A percentile compares a stretch with the other conserved stretches of the same genome.
phyloP scores from a whole-genome alignment of 106 monocot genomes.

The Allium sativum region DNA sequence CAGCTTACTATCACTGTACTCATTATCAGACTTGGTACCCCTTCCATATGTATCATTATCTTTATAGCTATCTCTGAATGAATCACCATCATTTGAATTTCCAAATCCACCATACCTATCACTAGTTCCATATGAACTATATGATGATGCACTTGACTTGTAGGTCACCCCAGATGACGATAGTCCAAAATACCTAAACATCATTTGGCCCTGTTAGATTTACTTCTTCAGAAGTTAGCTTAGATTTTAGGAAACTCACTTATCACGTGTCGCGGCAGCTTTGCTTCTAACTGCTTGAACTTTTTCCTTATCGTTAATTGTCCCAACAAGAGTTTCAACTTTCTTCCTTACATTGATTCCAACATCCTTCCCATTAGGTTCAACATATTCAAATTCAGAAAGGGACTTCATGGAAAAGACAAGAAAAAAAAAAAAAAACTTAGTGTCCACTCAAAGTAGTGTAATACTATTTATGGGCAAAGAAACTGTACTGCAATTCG shows the following conservation, averaged over 20 bases:
- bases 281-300: slow-evolving; percentile 73
- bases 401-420: slow-evolving; percentile 46
- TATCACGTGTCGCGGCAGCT: slow-evolving; percentile 81
- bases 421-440: slow-evolving; percentile 8
- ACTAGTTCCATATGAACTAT: slow-evolving; percentile 37
- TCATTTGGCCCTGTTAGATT: background rate
- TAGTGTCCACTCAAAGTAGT: background rate
- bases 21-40: slow-evolving; percentile 11
- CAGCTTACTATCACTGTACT: background rate
- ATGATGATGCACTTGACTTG: slow-evolving; percentile 63
- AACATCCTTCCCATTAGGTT: slow-evolving; percentile 90
- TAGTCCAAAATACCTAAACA: slow-evolving; percentile 76
- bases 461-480: background rate
- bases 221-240: no score
- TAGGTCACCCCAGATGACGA: slow-evolving; percentile 76
- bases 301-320: slow-evolving; percentile 72
- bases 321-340: slow-evolving; percentile 62
- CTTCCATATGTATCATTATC: slow-evolving; percentile 8
- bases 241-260: slow-evolving; percentile 35
- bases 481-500: slow-evolving; percentile 61
- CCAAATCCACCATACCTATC: slow-evolving; percentile 41
- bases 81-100: slow-evolving; percentile 34
- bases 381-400: slow-evolving; percentile 81
- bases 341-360: slow-evolving; percentile 95
- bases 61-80: slow-evolving; percentile 47